Base-by-base conservation (phyloP, 345 rosid genomes). In the Dovyalis caffra region DNA sequence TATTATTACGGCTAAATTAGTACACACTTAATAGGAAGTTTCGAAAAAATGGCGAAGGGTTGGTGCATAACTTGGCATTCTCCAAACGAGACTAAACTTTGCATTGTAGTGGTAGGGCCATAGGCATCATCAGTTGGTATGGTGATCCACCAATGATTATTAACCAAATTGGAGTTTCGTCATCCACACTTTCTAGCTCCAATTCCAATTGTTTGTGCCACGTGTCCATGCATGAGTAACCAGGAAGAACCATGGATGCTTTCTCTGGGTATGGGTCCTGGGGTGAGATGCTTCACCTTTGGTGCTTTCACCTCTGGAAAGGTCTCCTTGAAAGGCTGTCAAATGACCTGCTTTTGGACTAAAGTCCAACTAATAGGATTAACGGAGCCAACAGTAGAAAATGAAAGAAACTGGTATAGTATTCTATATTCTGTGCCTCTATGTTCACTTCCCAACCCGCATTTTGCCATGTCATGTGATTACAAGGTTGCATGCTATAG, bases 321-420 rank as follows among this genome's bases (percentile, higher is more conserved):
- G 57, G 65, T 61, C 57, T 21, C 68, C 25, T 26, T n/a, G 34
- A 28, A 35, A 74, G 16, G 28, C 63, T 53, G 76, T 60, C 76
- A 73, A 34, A 38, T 32, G 61, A 37, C 34, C 61, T n/a, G 29
- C 76, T 82, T 80, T 80, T 32, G 76, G 75, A 69, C 81, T 61
- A 63, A 3, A 66, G 79, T 78, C 81, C 82, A 78, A 34, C 75
- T 65, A 79, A 60, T 47, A 9, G 51, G 76, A 72, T 71, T 32
- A 25, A 21, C 29, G 8, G 7, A 20, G 14, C 38, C 6, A 23
- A 75, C 69, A 45, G 58, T 16, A 15, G 49, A 60, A 53, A 64
- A 20, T 25, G 29, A 57, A 64, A 64, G 57, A n/a, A 10, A 64
- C 35, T 43, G 62, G 16, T 8, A 47, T 8, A 15, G 34, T 8